A percentile compares a stretch with the other conserved stretches of the same genome.
phyloP scores from a whole-genome alignment of 169 alveolate species.

The Eimeria maxima region DNA sequence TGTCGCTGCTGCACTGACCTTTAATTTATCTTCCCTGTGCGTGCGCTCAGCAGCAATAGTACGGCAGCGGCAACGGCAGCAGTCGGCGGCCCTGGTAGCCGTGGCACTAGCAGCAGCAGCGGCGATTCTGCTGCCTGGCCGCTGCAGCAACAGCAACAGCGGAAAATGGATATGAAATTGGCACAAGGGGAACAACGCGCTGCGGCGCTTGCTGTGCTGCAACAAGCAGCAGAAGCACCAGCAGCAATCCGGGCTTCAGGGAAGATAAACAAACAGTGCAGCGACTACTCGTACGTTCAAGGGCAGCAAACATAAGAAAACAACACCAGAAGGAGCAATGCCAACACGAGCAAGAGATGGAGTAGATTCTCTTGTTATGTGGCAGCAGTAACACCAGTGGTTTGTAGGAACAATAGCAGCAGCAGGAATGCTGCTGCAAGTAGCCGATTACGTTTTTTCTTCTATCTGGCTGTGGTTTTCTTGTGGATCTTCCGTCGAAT shows the following conservation, averaged over 20 bases:
- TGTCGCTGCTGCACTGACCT: conserved; percentile 12
- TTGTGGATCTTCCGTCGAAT: not conserved
- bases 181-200: conserved; percentile 24
- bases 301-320: not conserved
- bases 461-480: not conserved
- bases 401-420: not conserved
- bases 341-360: not conserved
- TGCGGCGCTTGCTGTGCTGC: conserved; percentile 58
- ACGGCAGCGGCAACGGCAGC: conserved; percentile 18
- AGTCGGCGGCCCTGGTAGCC: conserved; percentile 16
- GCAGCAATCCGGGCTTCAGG: not conserved
- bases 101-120: conserved; percentile 33
- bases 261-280: conserved; percentile 49
- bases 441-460: not conserved
- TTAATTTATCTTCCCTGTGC: not conserved
- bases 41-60: not conserved
- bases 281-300: conserved; percentile 59
- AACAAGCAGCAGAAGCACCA: conserved; percentile 52
- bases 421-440: conserved; percentile 7
- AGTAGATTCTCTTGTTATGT: not conserved
- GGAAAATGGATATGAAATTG: conserved; percentile 11
- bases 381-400: not conserved
- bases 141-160: conserved; percentile 1
- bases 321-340: not conserved
- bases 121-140: conserved; percentile 24